Percentiles rank a stretch among this genome's conserved stretches.
Conservation (phyloP, 345 rosid species). For the Eucalyptus virginea region DNA sequence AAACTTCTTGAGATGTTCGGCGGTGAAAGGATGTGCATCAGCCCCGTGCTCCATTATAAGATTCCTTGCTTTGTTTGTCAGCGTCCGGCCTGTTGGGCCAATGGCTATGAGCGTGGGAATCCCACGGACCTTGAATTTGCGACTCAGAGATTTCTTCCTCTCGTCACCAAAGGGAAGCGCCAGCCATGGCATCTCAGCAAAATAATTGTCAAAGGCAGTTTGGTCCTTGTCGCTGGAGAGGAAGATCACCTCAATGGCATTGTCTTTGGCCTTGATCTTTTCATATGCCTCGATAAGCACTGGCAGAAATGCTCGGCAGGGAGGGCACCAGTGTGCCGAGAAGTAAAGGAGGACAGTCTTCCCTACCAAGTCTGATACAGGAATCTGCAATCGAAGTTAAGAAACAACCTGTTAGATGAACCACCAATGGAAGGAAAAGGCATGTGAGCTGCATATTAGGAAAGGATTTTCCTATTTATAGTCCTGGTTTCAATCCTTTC, state of each 20-base stretch:
- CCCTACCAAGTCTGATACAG: slow-evolving; percentile 18
- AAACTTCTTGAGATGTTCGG: slow-evolving; percentile 1
- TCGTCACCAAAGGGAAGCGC: slow-evolving; percentile 25
- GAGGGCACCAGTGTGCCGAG: slow-evolving; percentile 34
- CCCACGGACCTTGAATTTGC: slow-evolving; percentile 15
- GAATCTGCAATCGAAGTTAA: slow-evolving; percentile 5
- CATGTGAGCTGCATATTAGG: not conserved
- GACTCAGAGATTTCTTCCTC: slow-evolving; percentile 12
- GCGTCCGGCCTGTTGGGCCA: slow-evolving; percentile 20
- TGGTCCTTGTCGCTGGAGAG: slow-evolving; percentile 29
- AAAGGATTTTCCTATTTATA: not conserved
- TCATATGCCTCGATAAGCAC: slow-evolving; percentile 15
- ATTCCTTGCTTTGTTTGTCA: slow-evolving; percentile 8
- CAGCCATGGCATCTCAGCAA: slow-evolving; percentile 26
- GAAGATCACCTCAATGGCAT: slow-evolving; percentile 19
- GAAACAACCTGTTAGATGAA: not conserved
- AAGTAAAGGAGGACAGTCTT: slow-evolving; percentile 30
- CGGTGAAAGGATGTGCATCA: slow-evolving; percentile 28
- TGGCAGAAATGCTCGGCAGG: slow-evolving; percentile 28
- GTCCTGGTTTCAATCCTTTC: not conserved
- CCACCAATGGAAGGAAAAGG: not conserved
- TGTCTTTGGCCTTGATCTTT: slow-evolving; percentile 14
- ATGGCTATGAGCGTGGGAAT: slow-evolving; percentile 23
- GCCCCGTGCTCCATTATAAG: slow-evolving; percentile 10
- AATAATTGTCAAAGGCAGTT: slow-evolving; percentile 8